Evolutionary conservation across 2,329 filamentous ascomycete genomes (phyloP).

Genomic region (Trichophyton mentagrophytes): DNA sequence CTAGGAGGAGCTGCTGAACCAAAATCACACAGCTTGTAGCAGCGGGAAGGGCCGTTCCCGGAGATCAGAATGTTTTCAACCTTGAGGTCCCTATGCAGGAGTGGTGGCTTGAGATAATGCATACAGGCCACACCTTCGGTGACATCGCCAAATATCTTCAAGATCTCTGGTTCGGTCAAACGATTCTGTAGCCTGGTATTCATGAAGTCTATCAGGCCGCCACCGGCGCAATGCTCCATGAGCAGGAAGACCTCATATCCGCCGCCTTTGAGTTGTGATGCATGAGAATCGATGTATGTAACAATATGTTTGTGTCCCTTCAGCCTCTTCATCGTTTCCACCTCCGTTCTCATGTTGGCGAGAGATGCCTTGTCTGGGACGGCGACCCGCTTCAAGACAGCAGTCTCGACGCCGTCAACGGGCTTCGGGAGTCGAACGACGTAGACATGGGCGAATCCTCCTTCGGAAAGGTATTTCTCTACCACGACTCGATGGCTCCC

Average conservation of each 20-base stretch:
- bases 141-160: constrained; percentile 93
- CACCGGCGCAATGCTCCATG: constrained; percentile 95
- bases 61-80: constrained; percentile 96
- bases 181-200: constrained; percentile 94
- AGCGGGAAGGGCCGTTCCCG: constrained; percentile 48
- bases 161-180: constrained; percentile 90
- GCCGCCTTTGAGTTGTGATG: constrained; percentile 79
- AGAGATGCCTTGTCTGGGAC: constrained; percentile 92
- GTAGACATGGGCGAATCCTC: constrained; percentile 96
- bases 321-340: constrained; percentile 99
- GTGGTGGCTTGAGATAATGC: constrained; percentile 91
- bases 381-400: constrained; percentile 86
- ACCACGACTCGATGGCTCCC: constrained; percentile 86
- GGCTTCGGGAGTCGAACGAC: constrained; percentile 74
- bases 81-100: constrained; percentile 89
- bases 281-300: constrained; percentile 96
- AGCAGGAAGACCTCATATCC: constrained; percentile 96
- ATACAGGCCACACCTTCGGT: constrained; percentile 95
- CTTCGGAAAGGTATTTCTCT: constrained; percentile 94
- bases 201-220: constrained; percentile 98
- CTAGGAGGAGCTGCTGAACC: constrained; percentile 76
- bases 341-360: constrained; percentile 92
- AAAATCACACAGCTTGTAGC: constrained; percentile 97
- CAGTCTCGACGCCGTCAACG: constrained; percentile 63
- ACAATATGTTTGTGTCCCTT: constrained; percentile 95